A percentile compares a stretch with the other conserved stretches of the same genome.
These are phyloP conservation scores for Lactarius indigo DNA, from an alignment of 768 basidiomycete genomes.

Conservation along the genomic window DNA sequence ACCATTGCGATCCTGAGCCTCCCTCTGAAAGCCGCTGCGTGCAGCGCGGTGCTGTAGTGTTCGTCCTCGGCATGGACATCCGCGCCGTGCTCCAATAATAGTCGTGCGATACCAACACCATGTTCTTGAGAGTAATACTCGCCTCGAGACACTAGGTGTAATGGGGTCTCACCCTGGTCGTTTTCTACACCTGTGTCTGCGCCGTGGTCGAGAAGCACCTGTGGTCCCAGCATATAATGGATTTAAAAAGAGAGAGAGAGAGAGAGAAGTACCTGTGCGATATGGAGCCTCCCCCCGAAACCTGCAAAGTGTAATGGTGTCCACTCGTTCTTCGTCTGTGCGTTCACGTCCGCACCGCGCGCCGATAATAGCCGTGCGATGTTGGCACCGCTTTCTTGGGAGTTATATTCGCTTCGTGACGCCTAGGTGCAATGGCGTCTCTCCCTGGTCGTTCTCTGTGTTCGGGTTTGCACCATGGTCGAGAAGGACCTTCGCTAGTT, in stretches of 20 bases:
- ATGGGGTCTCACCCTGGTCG: neutral
- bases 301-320: no score
- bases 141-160: neutral
- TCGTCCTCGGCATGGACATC: neutral
- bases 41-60: neutral
- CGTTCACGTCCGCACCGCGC: no score
- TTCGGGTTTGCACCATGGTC: neutral
- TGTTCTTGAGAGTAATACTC: neutral
- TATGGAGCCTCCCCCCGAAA: no score
- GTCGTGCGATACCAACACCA: neutral
- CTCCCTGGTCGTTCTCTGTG: neutral
- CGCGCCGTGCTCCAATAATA: neutral
- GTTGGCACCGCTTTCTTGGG: no score
- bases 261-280: no score
- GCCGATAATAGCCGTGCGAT: no score
- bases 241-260: no score
- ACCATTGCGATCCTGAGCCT: no score
- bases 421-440: no score
- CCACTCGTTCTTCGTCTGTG: no score
- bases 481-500: neutral
- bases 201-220: neutral
- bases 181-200: neutral
- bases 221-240: no score
- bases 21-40: neutral
- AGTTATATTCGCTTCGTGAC: no score